Evolutionary conservation across 1,284 basidiomycete genomes (phyloP).

Genomic region (Mycena citricolor): DNA sequence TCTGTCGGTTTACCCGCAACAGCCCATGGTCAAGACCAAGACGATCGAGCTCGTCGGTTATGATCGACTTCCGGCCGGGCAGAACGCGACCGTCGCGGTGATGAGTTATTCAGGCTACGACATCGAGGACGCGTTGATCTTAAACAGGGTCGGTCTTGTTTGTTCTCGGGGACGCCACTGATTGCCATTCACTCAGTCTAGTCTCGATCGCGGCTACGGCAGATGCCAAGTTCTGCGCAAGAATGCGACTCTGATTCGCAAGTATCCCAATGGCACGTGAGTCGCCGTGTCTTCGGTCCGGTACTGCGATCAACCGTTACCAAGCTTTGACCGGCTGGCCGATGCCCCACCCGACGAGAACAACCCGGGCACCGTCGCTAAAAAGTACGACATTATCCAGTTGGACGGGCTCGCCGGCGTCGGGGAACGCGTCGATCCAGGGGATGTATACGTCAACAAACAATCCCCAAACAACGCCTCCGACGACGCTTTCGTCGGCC

Average conservation of each 20-base stretch:
- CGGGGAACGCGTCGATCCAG: slow-evolving; percentile 90
- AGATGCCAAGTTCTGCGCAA: slow-evolving; percentile 97
- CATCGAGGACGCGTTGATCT: slow-evolving; percentile 97
- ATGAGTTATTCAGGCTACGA: slow-evolving; percentile 99
- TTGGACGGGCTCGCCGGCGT: slow-evolving; percentile 93
- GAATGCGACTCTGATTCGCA: slow-evolving; percentile 90
- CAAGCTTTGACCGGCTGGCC: slow-evolving; percentile 89
- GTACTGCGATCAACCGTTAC: too few species aligned
- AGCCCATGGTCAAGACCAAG: slow-evolving; percentile 99
- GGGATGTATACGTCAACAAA: slow-evolving; percentile 96
- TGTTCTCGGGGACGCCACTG: slow-evolving; percentile 11
- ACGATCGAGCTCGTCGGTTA: slow-evolving; percentile 98
- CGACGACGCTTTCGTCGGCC: slow-evolving; percentile 79
- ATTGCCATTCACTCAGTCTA: slow-evolving; percentile 55
- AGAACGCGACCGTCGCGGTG: slow-evolving; percentile 98
- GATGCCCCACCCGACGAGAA: slow-evolving; percentile 88
- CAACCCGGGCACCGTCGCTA: slow-evolving; percentile 58
- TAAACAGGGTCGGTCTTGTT: slow-evolving; percentile 73
- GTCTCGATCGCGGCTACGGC: slow-evolving; percentile 95
- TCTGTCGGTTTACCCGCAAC: slow-evolving; percentile 98
- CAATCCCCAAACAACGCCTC: slow-evolving; percentile 92
- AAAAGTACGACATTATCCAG: slow-evolving; percentile 90
- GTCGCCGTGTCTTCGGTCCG: slow-evolving; percentile 37
- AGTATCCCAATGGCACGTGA: slow-evolving; percentile 96
- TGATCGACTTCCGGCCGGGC: slow-evolving; percentile 94